Evolutionary conservation across 371 early-diverging fungal genomes (phyloP), one percentile per base, ranked within the genome.

Genomic region (Amoeboaphelidium protococcarum): DNA sequence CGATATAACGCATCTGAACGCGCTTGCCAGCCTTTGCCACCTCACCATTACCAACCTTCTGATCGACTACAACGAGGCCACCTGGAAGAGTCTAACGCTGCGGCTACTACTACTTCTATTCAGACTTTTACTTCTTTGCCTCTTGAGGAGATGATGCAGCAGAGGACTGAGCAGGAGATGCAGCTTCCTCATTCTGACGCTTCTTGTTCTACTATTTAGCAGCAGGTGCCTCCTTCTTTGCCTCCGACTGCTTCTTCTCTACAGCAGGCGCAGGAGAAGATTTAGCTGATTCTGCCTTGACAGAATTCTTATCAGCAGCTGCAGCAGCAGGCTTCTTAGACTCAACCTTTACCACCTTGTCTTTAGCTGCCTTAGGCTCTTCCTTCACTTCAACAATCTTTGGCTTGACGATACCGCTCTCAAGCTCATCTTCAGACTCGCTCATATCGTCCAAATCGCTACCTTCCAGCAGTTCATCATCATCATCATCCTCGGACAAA

Each of bases 1-100:
- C 92, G 54, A 89, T 78, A 67, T 90, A 90, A 54, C 89, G 80
- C 64, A 89, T 76, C 41, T n/a, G 49, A 58, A 42, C 27, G 59
- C 73, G 75, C 57, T 74, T 71, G 45, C 85, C 86, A 52, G 65
- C 61, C 69, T 80, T 85, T 56, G 80, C 84, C 26, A 58, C 64
- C 2, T 65, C 57, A 44, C 89, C 91, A 3, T 58, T 58, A 45
- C 89, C 89, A 45, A 71, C 66, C 51, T 67, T 72, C 46, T 72
- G 58, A 54, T 86, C 82, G 65, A 86, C 85, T 40, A 80, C 76
- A 43, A 73, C 57, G 40, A 88, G 60, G 31, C 89, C 91, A 50
- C 68, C 71, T 26, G 72, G 64, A 25, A 80, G 72, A 41, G 64
- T 66, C 55, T 60, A 61, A 58, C 61, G 61, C 47, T 58, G 51